phyloP scores from a whole-genome alignment of 306 rosid genomes.

The Betula pendula region DNA sequence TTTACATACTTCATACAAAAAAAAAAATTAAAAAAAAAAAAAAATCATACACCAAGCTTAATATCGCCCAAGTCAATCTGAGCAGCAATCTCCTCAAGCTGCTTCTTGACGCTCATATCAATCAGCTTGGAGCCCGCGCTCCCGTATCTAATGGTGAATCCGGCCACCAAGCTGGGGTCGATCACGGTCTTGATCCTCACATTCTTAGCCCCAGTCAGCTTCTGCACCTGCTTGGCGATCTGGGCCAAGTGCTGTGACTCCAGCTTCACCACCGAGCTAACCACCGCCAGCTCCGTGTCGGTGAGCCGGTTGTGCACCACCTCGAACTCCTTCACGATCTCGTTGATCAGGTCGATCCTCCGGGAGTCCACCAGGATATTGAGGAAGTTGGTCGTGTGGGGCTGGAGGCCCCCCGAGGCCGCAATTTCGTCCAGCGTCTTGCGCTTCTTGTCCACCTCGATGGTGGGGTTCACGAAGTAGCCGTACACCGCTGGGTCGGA shows the following conservation, averaged over 20 bases:
- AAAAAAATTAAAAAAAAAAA: no score
- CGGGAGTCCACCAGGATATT: constrained; percentile 55
- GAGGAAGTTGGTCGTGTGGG: constrained; percentile 69
- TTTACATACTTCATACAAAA: constrained; percentile 6
- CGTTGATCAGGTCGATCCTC: constrained; percentile 57
- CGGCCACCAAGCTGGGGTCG: constrained; percentile 78
- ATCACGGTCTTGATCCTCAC: constrained; percentile 75
- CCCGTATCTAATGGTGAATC: constrained; percentile 83
- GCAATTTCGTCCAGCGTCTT: constrained; percentile 53
- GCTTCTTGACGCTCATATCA: constrained; percentile 92
- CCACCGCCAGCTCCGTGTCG: constrained; percentile 70
- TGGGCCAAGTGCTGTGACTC: constrained; percentile 89
- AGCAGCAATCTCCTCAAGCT: constrained; percentile 84
- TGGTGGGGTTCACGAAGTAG: constrained; percentile 62
- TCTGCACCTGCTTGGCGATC: constrained; percentile 96
- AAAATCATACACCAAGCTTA: constrained; percentile 39
- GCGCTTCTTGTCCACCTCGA: constrained; percentile 44
- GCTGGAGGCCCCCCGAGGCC: constrained; percentile 38
- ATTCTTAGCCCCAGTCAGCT: constrained; percentile 75
- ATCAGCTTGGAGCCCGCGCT: constrained; percentile 72
- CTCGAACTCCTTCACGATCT: constrained; percentile 69
- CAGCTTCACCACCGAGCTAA: constrained; percentile 84
- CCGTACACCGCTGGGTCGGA: constrained; percentile 41
- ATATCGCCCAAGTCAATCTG: constrained; percentile 81
- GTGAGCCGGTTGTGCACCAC: constrained; percentile 54